Conservation (phyloP, 106 monocot genomes). For the Dioscorea zingiberensis region DNA sequence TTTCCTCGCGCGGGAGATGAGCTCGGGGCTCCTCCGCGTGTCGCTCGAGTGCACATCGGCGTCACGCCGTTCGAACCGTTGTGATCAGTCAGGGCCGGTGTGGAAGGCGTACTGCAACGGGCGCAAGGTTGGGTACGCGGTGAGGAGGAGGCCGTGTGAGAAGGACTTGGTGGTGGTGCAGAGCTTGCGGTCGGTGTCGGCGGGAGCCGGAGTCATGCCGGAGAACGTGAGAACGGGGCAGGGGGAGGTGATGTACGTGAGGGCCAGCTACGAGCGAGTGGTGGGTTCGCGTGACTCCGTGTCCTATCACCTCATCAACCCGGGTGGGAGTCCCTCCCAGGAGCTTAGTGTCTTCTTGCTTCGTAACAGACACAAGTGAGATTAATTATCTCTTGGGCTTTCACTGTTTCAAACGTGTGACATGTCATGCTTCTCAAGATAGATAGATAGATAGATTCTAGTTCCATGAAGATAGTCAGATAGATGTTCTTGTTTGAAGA, state of each 20-base stretch:
- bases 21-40: slow-evolving; percentile 35
- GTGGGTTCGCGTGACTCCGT: slow-evolving; percentile 38
- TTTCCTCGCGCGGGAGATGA: slow-evolving; percentile 34
- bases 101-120: slow-evolving; percentile 49
- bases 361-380: too few relatives aligned
- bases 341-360: slow-evolving; percentile 56
- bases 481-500: too few relatives aligned
- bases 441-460: too few relatives aligned
- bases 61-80: too few relatives aligned
- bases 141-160: slow-evolving; percentile 21
- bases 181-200: slow-evolving; percentile 14
- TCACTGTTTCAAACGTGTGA: too few relatives aligned
- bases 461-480: too few relatives aligned
- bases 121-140: slow-evolving; percentile 36
- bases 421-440: too few relatives aligned
- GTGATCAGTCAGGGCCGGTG: neutral
- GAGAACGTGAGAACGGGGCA: neutral
- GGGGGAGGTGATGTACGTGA: slow-evolving; percentile 36
- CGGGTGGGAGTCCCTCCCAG: slow-evolving; percentile 20
- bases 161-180: slow-evolving; percentile 13
- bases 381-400: too few relatives aligned
- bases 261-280: slow-evolving; percentile 34
- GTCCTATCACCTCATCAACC: slow-evolving; percentile 40
- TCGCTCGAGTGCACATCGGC: slow-evolving; percentile 38
- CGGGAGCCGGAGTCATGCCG: slow-evolving; percentile 23